Evolutionary conservation across 1,139 yeast genomes (phyloP).

Genomic region (Blastobotrys apis): DNA sequence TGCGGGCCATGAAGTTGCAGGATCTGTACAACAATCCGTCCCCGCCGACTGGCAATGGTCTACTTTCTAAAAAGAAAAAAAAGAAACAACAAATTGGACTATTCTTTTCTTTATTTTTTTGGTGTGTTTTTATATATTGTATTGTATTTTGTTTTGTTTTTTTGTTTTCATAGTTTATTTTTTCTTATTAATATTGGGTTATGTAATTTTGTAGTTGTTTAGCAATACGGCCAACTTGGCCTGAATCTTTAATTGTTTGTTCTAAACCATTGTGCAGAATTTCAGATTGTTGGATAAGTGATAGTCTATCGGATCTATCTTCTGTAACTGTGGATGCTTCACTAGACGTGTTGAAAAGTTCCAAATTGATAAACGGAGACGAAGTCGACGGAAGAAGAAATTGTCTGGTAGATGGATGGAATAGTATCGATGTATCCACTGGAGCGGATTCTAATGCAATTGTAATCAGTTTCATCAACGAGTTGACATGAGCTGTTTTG

Average conservation of each 20-base stretch:
- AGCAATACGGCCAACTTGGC: constrained; percentile 61
- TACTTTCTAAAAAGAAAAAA: constrained; percentile 31
- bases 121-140: background rate
- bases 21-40: constrained; percentile 23
- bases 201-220: constrained; percentile 5
- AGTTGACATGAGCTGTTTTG: constrained; percentile 30
- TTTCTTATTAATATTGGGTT: background rate
- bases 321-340: constrained; percentile 40
- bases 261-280: constrained; percentile 52
- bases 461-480: constrained; percentile 27
- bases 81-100: background rate
- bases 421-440: constrained; percentile 15
- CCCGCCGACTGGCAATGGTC: constrained; percentile 46
- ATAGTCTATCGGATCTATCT: constrained; percentile 60
- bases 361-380: constrained; percentile 57
- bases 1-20: constrained; percentile 10
- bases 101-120: background rate
- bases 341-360: constrained; percentile 41
- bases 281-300: constrained; percentile 46
- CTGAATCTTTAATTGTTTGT: constrained; percentile 62
- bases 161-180: background rate
- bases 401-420: constrained; percentile 46
- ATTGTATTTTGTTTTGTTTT: background rate
- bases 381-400: constrained; percentile 54
- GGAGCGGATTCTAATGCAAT: constrained; percentile 30